Percentiles rank a stretch among this genome's conserved stretches.
Evolutionary conservation across 1,139 yeast genomes (phyloP).

Genomic region (Candida neerlandica): DNA sequence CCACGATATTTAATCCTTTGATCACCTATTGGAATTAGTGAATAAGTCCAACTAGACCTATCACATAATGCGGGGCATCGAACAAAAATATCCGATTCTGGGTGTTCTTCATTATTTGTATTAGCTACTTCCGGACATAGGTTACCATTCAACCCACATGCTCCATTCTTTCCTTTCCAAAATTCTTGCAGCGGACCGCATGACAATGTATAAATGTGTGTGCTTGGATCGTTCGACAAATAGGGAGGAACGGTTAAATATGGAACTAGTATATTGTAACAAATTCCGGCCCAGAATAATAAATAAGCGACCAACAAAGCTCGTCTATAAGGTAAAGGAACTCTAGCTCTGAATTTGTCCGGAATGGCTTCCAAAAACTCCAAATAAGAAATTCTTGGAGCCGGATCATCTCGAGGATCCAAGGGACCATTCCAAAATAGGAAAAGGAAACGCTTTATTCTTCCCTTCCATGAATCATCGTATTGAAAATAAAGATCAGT

Average conservation of each 20-base stretch:
- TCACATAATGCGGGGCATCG: conserved; percentile 92
- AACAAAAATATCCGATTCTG: conserved; percentile 52
- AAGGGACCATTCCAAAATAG: conserved; percentile 56
- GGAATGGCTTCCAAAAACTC: conserved; percentile 48
- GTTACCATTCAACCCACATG: conserved; percentile 73
- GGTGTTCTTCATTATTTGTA: conserved; percentile 2
- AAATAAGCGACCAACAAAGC: conserved; percentile 39
- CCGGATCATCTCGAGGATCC: conserved; percentile 50
- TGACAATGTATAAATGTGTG: conserved; percentile 35
- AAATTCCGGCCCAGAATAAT: conserved; percentile 34
- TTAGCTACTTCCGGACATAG: conserved; percentile 48
- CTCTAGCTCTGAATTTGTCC: conserved; percentile 29
- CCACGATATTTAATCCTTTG: conserved; percentile 69
- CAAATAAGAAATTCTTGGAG: conserved; percentile 30
- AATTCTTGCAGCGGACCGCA: conserved; percentile 42
- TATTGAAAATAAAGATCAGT: conserved; percentile 1
- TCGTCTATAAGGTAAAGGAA: conserved; percentile 30
- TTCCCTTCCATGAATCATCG: conserved; percentile 2
- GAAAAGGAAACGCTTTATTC: conserved; percentile 9
- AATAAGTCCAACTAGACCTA: conserved; percentile 73
- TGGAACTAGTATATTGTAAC: conserved; percentile 35
- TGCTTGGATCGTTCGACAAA: conserved; percentile 19
- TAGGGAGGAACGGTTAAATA: conserved; percentile 42
- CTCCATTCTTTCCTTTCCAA: conserved; percentile 77
- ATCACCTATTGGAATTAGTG: conserved; percentile 76